Evolutionary conservation across 306 rosid species (phyloP), one percentile per base, ranked within the genome.

Genomic region (Ziziphus jujuba): DNA sequence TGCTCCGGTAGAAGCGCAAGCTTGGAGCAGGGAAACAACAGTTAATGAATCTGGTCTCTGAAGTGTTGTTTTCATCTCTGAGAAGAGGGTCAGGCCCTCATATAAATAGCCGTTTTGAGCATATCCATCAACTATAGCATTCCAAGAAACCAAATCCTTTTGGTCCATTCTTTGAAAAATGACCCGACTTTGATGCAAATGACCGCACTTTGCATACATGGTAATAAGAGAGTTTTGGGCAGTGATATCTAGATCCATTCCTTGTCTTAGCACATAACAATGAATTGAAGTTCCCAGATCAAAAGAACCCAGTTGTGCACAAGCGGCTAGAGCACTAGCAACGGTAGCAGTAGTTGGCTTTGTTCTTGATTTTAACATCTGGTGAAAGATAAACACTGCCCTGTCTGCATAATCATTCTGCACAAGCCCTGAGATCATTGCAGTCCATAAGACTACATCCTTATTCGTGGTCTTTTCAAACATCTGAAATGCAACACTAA

Each of bases 91-190:
- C 72, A 87, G 76, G 12, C 86, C 93, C 56, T 87, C 61, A 5
- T 58, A 22, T 19, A 87, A 40, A 71, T 71, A 49, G 10, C 96
- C 96, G 63, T 81, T 87, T 77, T 84, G 96, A 67, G 89, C 80
- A 72, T 83, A 85, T 43, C 86, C 93, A 54, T 79, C 72, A 51
- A 89, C 72, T 43, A 87, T 81, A 0, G 91, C 93, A 61, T 89
- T 89, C 93, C 96, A 89, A 50, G 93, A 83, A 74, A 89, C 91
- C 75, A 87, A 81, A 72, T 89, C 96, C 70, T 82, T 83, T 61
- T 66, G 56, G 51, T 45, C 55, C 84, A 87, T 85, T 65, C 55
- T 79, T 64, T 83, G 73, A 45, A 90, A 90, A 25, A 83, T 51
- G 45, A 72, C 69, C 44, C 60, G 77, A 74, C 95, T 75, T 45